Evolutionary conservation across 164 flowering plant species (phyloP), one percentile per base, ranked within the genome.

Genomic region (Magnolia officinalis): DNA sequence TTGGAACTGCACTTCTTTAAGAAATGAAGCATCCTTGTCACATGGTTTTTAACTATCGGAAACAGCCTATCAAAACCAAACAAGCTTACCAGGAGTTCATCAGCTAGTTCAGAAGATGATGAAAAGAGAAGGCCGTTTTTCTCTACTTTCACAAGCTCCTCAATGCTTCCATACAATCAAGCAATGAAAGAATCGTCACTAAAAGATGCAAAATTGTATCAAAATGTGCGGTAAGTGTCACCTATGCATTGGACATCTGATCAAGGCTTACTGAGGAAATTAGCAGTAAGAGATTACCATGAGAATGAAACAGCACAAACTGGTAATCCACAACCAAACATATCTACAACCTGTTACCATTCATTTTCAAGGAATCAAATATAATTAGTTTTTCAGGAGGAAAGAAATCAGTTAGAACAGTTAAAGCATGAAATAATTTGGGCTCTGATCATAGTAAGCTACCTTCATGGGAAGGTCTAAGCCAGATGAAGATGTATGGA

Each of bases 381-480:
- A 65, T 20, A 73, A 49, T 63, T 16, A 52, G 6, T 9, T 10
- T 76, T 68, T 11, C 31, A 14, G 31, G 29, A 52, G 18, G 21
- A 70, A 49, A 71, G 52, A 21, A 13, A 70, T 13, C 50, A 59
- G 50, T 24, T 19, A 19, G n/a, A 63, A 45, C 75, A 68, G 72
- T 37, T 10, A 74, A 64, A 65, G 37, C 16, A 74, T 55, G 29
- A 21, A 10, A 61, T 10, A 63, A 7, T 4, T 6, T 23, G 20
- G 10, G 9, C 8, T 74, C 45, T 14, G 20, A 52, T 20, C n/a
- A 75, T 18, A 70, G 45, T 51, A 18, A 59, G 11, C 19, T 21
- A 14, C 99, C 97, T 96, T 96, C 99, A 94, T 96, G 13, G 99
- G 99, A 78, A 94, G 96, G 79, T 96, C 98, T 83, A 96, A 84